A percentile compares a stretch with the other conserved stretches of the same genome.
Evolutionary conservation across 2,329 filamentous ascomycete genomes (phyloP).

Genomic region (Exophiala bonariae): DNA sequence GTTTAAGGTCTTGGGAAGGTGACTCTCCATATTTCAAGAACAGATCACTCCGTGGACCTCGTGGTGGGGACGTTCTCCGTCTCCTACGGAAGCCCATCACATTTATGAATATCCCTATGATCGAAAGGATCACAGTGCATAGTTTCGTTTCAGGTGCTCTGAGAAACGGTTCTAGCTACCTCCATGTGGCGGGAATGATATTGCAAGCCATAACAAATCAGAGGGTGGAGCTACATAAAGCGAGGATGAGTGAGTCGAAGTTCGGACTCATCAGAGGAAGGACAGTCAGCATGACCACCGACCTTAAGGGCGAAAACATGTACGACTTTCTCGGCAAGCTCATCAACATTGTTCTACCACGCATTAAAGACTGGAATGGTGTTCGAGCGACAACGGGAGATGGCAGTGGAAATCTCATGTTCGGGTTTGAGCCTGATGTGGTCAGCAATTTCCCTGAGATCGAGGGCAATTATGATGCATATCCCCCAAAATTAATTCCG

Average conservation of each 20-base stretch:
- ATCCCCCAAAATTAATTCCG: constrained; percentile 23
- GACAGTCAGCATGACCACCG: constrained; percentile 69
- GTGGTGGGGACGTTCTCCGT: constrained; percentile 66
- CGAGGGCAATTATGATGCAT: constrained; percentile 83
- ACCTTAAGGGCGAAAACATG: constrained; percentile 76
- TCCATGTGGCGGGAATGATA: constrained; percentile 81
- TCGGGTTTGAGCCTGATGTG: constrained; percentile 74
- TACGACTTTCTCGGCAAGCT: constrained; percentile 90
- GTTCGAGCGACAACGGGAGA: constrained; percentile 78
- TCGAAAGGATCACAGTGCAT: constrained; percentile 80
- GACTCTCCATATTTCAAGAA: constrained; percentile 94
- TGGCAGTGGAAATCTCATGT: constrained; percentile 80
- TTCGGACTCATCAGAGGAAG: constrained; percentile 74
- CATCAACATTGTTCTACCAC: constrained; percentile 85
- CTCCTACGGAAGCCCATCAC: constrained; percentile 59
- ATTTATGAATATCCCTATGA: constrained; percentile 81
- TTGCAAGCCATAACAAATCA: constrained; percentile 83
- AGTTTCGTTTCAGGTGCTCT: constrained; percentile 69
- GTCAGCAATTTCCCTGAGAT: constrained; percentile 89
- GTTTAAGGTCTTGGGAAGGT: constrained; percentile 82
- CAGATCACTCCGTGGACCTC: constrained; percentile 77
- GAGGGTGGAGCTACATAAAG: constrained; percentile 68
- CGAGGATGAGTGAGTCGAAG: constrained; percentile 68
- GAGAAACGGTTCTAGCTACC: constrained; percentile 67
- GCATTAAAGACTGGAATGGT: constrained; percentile 94